Percentiles rank a stretch among this genome's conserved stretches.
Evolutionary conservation across 2,329 filamentous ascomycete genomes (phyloP).

Genomic region (Hymenoscyphus fructigenus): DNA sequence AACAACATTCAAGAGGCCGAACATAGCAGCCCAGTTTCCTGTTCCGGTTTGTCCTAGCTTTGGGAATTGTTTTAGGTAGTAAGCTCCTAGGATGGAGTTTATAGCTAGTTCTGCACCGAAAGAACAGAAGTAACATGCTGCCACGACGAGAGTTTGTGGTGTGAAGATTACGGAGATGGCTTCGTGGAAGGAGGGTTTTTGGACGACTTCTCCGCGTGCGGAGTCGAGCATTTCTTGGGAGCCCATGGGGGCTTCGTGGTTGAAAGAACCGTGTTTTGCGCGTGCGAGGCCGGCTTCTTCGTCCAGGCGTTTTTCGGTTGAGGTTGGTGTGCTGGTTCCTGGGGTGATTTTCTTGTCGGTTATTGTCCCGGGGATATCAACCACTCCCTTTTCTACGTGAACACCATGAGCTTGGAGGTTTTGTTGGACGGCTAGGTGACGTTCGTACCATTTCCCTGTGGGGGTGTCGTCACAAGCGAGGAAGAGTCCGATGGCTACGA

Average conservation of each 20-base stretch:
- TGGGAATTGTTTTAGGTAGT: slow-evolving; percentile 61
- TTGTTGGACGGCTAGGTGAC: slow-evolving; percentile 47
- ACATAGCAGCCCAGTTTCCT: slow-evolving; percentile 68
- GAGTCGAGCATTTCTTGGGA: slow-evolving; percentile 53
- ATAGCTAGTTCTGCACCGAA: slow-evolving; percentile 64
- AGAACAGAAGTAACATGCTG: slow-evolving; percentile 60
- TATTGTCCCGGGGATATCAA: slow-evolving; percentile 35
- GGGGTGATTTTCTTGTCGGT: slow-evolving; percentile 20
- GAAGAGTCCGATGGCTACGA: slow-evolving; percentile 66
- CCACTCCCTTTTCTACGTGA: slow-evolving; percentile 38
- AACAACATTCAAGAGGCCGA: slow-evolving; percentile 70
- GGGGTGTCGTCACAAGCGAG: slow-evolving; percentile 79
- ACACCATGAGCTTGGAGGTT: slow-evolving; percentile 46
- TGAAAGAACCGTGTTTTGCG: slow-evolving; percentile 42
- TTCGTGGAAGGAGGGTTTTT: slow-evolving; percentile 56
- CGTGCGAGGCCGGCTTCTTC: slow-evolving; percentile 46
- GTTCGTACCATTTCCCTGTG: slow-evolving; percentile 76
- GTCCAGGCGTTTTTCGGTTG: slow-evolving; percentile 42
- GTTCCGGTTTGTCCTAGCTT: slow-evolving; percentile 54
- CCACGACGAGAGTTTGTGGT: slow-evolving; percentile 55
- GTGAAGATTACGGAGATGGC: slow-evolving; percentile 47
- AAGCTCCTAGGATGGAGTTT: slow-evolving; percentile 58
- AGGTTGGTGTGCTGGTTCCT: slow-evolving; percentile 10
- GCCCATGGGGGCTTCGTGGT: slow-evolving; percentile 46
- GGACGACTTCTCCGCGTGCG: slow-evolving; percentile 51